These are phyloP conservation scores for Platanthera zijinensis DNA, from an alignment of 106 monocot genomes.

Conservation along the genomic window DNA sequence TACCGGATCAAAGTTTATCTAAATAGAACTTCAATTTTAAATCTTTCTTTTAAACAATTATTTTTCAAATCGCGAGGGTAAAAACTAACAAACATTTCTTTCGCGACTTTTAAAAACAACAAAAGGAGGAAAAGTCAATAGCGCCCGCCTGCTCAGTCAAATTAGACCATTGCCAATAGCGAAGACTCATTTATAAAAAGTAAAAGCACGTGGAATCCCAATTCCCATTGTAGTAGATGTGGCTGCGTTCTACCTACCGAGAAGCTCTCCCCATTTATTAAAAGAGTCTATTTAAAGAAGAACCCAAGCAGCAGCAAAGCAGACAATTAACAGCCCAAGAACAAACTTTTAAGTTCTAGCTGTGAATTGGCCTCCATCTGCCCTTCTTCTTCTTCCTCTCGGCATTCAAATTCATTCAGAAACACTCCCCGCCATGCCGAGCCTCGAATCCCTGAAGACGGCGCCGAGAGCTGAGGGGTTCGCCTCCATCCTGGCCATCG, in stretches of 20 bases:
- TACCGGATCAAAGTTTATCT: too few relatives aligned
- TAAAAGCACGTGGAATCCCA: not conserved
- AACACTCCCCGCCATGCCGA: not conserved
- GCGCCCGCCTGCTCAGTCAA: too few relatives aligned
- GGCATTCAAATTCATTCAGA: not conserved
- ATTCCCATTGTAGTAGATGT: not conserved
- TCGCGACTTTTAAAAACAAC: too few relatives aligned
- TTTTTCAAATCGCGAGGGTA: too few relatives aligned
- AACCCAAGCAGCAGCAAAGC: not conserved
- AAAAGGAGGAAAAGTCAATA: too few relatives aligned
- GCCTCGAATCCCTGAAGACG: slow-evolving; percentile 6
- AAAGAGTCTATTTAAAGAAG: not conserved
- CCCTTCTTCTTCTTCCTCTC: not conserved
- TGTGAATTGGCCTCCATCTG: not conserved
- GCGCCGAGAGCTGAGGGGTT: slow-evolving; percentile 14
- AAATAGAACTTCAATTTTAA: too few relatives aligned
- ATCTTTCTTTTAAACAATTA: too few relatives aligned
- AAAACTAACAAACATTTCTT: too few relatives aligned
- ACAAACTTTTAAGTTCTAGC: not conserved
- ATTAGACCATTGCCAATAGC: too few relatives aligned
- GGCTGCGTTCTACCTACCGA: not conserved
- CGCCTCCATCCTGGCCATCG: slow-evolving; percentile 14
- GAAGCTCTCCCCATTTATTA: too few relatives aligned
- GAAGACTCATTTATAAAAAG: not conserved
- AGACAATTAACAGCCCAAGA: not conserved